phyloP scores from a whole-genome alignment of 2,329 filamentous ascomycete genomes.

The Botrytis tulipae region DNA sequence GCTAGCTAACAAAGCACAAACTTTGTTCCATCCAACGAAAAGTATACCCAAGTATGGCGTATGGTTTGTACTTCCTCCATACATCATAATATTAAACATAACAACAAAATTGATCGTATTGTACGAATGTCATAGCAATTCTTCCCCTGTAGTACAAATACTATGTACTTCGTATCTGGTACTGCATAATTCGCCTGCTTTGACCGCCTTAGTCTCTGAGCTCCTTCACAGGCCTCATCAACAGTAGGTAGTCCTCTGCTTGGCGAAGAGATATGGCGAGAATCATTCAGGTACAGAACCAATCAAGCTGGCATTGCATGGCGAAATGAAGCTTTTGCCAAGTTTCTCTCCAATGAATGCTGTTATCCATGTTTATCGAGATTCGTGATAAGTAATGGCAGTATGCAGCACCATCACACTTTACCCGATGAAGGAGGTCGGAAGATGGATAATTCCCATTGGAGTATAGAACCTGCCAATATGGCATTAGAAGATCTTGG shows the following conservation, averaged over 20 bases:
- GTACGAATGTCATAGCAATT: not conserved
- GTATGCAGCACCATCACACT: not conserved
- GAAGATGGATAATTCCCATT: not conserved
- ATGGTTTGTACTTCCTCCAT: not conserved
- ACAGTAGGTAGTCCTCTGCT: not conserved
- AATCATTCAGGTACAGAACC: not conserved
- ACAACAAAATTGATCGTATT: not conserved
- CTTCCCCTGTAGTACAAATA: not conserved
- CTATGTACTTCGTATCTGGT: not conserved
- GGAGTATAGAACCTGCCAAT: slow-evolving; percentile 1
- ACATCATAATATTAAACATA: not conserved
- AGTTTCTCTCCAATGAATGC: not conserved
- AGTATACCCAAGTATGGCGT: not conserved
- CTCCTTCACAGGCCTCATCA: not conserved
- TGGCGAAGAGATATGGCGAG: not conserved
- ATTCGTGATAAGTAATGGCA: not conserved
- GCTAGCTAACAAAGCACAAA: not conserved
- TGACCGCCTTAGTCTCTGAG: not conserved
- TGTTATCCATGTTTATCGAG: slow-evolving; percentile 2
- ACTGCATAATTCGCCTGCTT: not conserved
- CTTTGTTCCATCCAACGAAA: not conserved
- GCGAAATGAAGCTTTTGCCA: not conserved
- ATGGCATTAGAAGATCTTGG: slow-evolving; percentile 1
- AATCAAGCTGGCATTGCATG: not conserved
- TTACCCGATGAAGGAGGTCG: slow-evolving; percentile 7